Conservation (phyloP, 805 yeast genomes). For the Barnettozyma populi region DNA sequence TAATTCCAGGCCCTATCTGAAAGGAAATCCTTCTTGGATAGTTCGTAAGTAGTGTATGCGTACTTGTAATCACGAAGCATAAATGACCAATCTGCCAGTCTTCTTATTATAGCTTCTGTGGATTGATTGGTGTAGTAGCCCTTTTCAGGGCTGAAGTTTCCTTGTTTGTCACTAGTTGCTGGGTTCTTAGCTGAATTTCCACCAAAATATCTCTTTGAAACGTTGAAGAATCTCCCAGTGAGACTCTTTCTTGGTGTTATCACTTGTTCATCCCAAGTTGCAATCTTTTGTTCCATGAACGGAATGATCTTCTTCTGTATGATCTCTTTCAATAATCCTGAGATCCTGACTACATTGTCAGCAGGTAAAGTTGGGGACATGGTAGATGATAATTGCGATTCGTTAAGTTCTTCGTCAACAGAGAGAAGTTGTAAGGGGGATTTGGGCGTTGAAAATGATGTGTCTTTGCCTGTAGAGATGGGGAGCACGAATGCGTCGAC, state of each 20-base stretch:
- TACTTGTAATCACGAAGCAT: conserved; percentile 85
- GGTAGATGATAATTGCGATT: conserved; percentile 13
- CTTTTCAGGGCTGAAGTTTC: conserved; percentile 43
- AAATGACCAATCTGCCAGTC: conserved; percentile 88
- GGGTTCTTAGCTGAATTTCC: conserved; percentile 18
- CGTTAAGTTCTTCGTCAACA: conserved; percentile 42
- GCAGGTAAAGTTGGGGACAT: conserved; percentile 13
- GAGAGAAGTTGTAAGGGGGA: conserved; percentile 30
- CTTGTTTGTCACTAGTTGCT: conserved; percentile 18
- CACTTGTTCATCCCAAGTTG: conserved; percentile 79
- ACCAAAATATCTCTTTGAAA: conserved; percentile 50
- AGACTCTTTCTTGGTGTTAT: conserved; percentile 72
- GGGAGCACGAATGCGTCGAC: conserved; percentile 26
- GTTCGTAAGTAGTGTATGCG: conserved; percentile 79
- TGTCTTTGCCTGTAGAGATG: conserved; percentile 9
- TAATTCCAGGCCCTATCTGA: conserved; percentile 77
- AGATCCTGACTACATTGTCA: conserved; percentile 11
- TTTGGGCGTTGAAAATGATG: conserved; percentile 15
- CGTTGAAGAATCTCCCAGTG: conserved; percentile 67
- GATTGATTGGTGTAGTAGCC: conserved; percentile 59
- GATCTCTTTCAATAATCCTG: conserved; percentile 22
- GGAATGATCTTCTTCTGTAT: conserved; percentile 50
- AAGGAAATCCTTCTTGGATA: conserved; percentile 69
- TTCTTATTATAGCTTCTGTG: conserved; percentile 69
- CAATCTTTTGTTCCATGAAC: conserved; percentile 78